Base-by-base conservation (phyloP, 208 protist genomes). In the Leishmania arabica region DNA sequence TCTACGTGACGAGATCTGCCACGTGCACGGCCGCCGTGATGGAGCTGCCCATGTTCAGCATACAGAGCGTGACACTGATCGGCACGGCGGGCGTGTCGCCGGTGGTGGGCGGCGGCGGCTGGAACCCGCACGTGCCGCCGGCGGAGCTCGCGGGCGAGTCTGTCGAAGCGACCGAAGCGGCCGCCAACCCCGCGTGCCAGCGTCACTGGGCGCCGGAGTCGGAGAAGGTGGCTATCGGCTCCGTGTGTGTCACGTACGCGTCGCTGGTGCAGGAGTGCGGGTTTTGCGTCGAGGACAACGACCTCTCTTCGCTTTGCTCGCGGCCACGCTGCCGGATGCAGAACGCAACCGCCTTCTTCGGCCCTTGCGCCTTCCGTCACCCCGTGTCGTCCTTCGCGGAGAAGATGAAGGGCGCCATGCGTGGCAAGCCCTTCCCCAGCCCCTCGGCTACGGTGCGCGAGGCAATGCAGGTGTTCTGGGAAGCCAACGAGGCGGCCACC, bases 31-130 rank as follows among this genome's bases (percentile, higher is more conserved):
- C 84, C 21, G 80, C 82, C 31, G 77, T 93, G 53, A 86, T 91
- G 86, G 74, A 79, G 78, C 74, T 89, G 49, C 77, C 86, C 34
- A 87, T 86, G 83, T 90, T 90, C 70, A n/a, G 42, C 56, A 78
- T 90, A 37, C 78, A 83, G 71, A 87, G 81, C 42, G 83, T 92
- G 64, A 86, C 88, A n/a, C 86, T 88, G 47, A 81, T 92, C 54
- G 91, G 89, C 42, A 91, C 89, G 40, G 70, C 89, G 5, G 91
- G 89, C 7, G 85, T 90, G 47, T 92, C 89, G 19, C 91, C 91
- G 27, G 88, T 91, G n/a, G 84, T 90, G 21, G 88, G 87, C 45
- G 89, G 87, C 21, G 86, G 88, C 60, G 87, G 87, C 31, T 90
- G 85, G 86, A 74, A 81, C 69, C 85, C 82, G 37, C 47, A n/a